These are phyloP conservation scores for Eimeria necatrix DNA, from an alignment of 169 alveolate genomes.

Conservation along the genomic window DNA sequence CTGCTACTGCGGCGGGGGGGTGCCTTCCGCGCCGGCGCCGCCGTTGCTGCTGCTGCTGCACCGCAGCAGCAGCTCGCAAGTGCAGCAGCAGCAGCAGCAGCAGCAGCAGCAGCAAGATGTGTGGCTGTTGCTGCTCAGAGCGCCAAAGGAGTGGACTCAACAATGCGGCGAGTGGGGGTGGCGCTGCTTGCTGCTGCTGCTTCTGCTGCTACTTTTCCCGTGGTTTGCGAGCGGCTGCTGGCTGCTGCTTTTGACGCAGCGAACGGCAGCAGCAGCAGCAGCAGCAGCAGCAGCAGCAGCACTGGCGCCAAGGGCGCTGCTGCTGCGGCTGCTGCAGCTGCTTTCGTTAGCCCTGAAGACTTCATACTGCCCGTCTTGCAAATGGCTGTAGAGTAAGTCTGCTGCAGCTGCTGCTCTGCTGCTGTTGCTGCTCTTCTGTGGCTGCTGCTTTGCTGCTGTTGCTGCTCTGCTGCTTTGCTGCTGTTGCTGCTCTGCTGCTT, in stretches of 20 bases:
- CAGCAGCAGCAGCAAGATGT: neutral
- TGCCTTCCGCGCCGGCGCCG: neutral
- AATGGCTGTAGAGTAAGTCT: neutral
- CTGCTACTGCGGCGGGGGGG: too few species aligned
- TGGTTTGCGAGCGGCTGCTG: constrained; percentile 2
- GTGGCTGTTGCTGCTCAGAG: neutral
- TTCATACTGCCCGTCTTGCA: neutral
- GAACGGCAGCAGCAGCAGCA: constrained; percentile 18
- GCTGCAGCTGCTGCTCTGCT: neutral
- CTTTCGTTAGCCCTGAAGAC: constrained; percentile 2
- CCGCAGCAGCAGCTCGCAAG: neutral
- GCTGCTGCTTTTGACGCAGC: constrained; percentile 35
- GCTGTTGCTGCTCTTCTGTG: neutral
- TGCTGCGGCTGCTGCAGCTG: neutral
- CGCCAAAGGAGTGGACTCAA: neutral
- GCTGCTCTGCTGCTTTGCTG: neutral
- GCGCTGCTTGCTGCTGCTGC: neutral
- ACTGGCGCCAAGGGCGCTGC: neutral
- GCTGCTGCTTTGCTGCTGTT: neutral
- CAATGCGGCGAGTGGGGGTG: neutral
- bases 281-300: neutral
- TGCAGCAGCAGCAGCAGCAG: constrained; percentile 20
- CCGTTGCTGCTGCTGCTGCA: neutral
- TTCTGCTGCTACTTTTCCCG: neutral
- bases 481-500: neutral